These are phyloP conservation scores for Cryptococcus wingfieldii DNA, from an alignment of 1,284 basidiomycete genomes.

Conservation along the genomic window DNA sequence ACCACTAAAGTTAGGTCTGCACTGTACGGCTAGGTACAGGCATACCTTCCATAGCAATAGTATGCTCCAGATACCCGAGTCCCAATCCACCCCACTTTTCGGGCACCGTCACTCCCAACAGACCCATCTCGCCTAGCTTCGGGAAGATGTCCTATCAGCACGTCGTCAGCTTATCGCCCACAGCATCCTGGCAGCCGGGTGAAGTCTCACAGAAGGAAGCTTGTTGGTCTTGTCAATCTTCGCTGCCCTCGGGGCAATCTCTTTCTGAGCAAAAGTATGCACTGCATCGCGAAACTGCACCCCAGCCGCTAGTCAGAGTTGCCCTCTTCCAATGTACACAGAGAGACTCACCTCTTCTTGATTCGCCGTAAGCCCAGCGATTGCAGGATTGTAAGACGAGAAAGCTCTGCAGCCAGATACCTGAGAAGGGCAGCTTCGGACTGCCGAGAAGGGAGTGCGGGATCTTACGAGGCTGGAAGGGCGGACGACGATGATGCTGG, in stretches of 20 bases:
- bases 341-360: slow-evolving; percentile 65
- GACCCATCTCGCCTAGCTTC: slow-evolving; percentile 76
- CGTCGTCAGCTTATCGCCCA: neutral
- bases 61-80: slow-evolving; percentile 81
- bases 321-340: neutral
- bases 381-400: slow-evolving; percentile 62
- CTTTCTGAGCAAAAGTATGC: slow-evolving; percentile 68
- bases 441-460: too few relatives aligned
- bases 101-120: slow-evolving; percentile 71
- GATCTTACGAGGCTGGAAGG: too few relatives aligned
- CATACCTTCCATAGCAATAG: slow-evolving; percentile 76
- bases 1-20: neutral
- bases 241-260: slow-evolving; percentile 74
- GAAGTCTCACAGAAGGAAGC: slow-evolving; percentile 61
- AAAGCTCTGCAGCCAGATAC: slow-evolving; percentile 11
- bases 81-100: slow-evolving; percentile 73
- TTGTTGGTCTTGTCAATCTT: slow-evolving; percentile 78
- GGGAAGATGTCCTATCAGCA: slow-evolving; percentile 71
- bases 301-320: neutral
- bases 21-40: neutral
- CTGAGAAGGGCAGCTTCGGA: too few relatives aligned
- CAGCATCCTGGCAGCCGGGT: neutral
- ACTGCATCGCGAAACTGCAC: slow-evolving; percentile 73
- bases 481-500: too few relatives aligned
- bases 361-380: slow-evolving; percentile 78